These are phyloP conservation scores for Nevesoporus exiguus DNA, from an alignment of 768 basidiomycete species.

Conservation along the genomic window DNA sequence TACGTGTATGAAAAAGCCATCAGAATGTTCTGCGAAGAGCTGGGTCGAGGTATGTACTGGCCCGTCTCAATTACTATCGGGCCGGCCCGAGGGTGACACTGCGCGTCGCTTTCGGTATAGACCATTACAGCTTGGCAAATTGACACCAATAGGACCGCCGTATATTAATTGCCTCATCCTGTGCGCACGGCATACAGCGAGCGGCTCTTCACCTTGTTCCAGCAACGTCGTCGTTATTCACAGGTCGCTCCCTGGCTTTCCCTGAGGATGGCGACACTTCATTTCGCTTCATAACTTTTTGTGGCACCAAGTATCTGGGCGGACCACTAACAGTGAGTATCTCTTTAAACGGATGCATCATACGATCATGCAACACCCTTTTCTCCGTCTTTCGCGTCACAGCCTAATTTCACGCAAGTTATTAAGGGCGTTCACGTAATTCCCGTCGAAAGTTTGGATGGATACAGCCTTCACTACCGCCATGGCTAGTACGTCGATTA, in stretches of 20 bases:
- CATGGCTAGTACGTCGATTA: neutral
- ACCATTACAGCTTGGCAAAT: neutral
- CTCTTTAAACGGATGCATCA: no score
- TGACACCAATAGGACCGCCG: neutral
- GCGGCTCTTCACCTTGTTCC: neutral
- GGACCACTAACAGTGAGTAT: no score
- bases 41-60: neutral
- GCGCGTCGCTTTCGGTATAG: neutral
- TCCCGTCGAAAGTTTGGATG: no score
- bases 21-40: neutral
- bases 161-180: neutral
- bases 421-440: no score
- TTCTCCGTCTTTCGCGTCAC: no score
- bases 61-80: neutral
- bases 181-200: neutral
- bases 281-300: neutral
- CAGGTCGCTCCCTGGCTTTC: neutral
- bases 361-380: no score
- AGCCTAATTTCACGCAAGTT: no score
- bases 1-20: neutral
- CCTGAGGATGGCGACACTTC: neutral
- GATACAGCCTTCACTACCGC: no score
- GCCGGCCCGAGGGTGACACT: neutral
- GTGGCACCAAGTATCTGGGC: no score
- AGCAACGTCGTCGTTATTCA: neutral